A percentile compares a stretch with the other conserved stretches of the same genome.
These are phyloP conservation scores for Aspergillus aculeatinus DNA, from an alignment of 2,329 filamentous ascomycete genomes.

Conservation along the genomic window DNA sequence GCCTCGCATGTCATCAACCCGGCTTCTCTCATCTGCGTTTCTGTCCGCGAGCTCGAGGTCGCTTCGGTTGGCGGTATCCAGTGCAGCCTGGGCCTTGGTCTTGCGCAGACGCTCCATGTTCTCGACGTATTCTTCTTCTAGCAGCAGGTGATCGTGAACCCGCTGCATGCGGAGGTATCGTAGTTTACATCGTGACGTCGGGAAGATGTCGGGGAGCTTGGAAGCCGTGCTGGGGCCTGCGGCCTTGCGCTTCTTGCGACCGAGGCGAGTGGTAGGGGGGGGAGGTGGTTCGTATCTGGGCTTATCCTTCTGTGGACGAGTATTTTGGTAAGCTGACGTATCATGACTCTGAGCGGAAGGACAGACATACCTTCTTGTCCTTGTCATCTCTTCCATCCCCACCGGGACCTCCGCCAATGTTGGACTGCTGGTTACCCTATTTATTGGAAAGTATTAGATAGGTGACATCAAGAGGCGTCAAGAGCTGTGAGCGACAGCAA, in stretches of 20 bases:
- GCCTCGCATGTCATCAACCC: slow-evolving; percentile 97
- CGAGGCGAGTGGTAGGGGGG: slow-evolving; percentile 92
- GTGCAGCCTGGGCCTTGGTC: slow-evolving; percentile 68
- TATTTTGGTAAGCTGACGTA: slow-evolving; percentile 5
- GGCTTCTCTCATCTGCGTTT: slow-evolving; percentile 89
- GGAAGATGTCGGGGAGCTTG: slow-evolving; percentile 91
- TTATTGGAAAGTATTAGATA: slow-evolving; percentile 23
- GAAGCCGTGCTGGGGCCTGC: slow-evolving; percentile 90
- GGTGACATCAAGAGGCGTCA: slow-evolving; percentile 6
- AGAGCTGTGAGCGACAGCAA: slow-evolving; percentile 12
- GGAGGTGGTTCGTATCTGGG: slow-evolving; percentile 99
- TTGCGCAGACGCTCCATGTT: slow-evolving; percentile 96
- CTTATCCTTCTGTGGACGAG: slow-evolving; percentile 83
- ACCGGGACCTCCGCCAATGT: slow-evolving; percentile 71
- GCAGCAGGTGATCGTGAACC: slow-evolving; percentile 92
- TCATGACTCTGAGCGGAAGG: not conserved
- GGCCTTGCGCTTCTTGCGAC: slow-evolving; percentile 96
- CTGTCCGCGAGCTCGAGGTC: slow-evolving; percentile 79
- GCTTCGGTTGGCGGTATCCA: slow-evolving; percentile 56
- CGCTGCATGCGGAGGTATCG: slow-evolving; percentile 97
- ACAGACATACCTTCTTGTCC: slow-evolving; percentile 77
- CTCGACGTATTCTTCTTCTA: slow-evolving; percentile 98
- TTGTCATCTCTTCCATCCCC: slow-evolving; percentile 79
- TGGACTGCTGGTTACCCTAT: slow-evolving; percentile 66
- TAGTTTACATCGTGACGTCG: slow-evolving; percentile 95